A percentile compares a stretch with the other conserved stretches of the same genome.
phyloP scores from a whole-genome alignment of 2,329 filamentous ascomycete genomes.

The Aulographum hederae region DNA sequence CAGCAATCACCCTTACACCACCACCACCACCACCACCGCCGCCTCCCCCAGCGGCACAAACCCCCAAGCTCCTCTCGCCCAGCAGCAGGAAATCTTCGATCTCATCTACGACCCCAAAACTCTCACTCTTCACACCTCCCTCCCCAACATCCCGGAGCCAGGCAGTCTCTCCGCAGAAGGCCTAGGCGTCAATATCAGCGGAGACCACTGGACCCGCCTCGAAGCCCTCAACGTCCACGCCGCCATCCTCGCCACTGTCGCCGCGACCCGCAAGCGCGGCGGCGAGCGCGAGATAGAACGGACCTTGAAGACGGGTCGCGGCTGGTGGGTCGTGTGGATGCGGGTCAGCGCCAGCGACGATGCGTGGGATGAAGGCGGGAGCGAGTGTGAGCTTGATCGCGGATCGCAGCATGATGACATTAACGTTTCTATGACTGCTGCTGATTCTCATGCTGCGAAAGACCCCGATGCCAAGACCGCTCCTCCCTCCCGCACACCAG shows the following conservation, averaged over 20 bases:
- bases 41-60: background rate
- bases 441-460: background rate
- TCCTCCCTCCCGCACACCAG: background rate
- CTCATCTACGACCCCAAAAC: slow-evolving; percentile 41
- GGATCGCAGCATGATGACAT: too few species aligned
- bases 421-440: background rate
- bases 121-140: slow-evolving; percentile 39
- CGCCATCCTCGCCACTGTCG: slow-evolving; percentile 37
- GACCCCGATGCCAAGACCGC: too few species aligned
- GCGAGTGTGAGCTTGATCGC: background rate
- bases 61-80: too few species aligned
- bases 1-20: slow-evolving; percentile 15
- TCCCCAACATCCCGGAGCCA: slow-evolving; percentile 44
- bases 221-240: slow-evolving; percentile 45
- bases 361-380: background rate
- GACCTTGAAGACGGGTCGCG: slow-evolving; percentile 43
- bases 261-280: slow-evolving; percentile 24
- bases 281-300: slow-evolving; percentile 32
- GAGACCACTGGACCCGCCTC: slow-evolving; percentile 28
- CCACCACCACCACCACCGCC: slow-evolving; percentile 13
- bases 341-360: slow-evolving; percentile 18
- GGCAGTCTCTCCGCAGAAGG: slow-evolving; percentile 23
- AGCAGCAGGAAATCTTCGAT: slow-evolving; percentile 34
- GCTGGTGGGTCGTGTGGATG: slow-evolving; percentile 52
- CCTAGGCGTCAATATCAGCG: slow-evolving; percentile 5